A percentile compares a stretch with the other conserved stretches of the same genome.
These are phyloP conservation scores for Fusarium sp. DNA, from an alignment of 2,329 filamentous ascomycete species.

Conservation along the genomic window DNA sequence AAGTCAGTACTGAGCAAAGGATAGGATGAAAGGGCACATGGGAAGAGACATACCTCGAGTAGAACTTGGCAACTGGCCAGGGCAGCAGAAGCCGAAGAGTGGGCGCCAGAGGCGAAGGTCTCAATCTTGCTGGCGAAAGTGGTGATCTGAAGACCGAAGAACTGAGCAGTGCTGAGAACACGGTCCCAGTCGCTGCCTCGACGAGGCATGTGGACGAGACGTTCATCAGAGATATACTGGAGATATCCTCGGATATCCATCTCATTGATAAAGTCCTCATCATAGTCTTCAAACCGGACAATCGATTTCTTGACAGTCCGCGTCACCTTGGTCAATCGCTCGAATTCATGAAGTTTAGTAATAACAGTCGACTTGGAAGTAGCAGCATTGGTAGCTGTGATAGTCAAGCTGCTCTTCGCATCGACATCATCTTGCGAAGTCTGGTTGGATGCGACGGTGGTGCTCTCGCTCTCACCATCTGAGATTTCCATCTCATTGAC, in stretches of 20 bases:
- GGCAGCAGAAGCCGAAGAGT: constrained; percentile 47
- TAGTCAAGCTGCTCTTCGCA: constrained; percentile 2
- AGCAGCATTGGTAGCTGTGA: neutral
- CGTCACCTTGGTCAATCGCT: constrained; percentile 30
- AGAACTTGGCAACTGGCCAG: constrained; percentile 54
- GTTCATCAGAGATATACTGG: constrained; percentile 53
- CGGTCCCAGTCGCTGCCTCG: constrained; percentile 57
- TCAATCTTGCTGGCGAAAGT: constrained; percentile 52
- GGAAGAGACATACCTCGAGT: constrained; percentile 50
- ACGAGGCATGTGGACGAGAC: constrained; percentile 56
- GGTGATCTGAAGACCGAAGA: constrained; percentile 56
- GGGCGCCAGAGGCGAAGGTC: constrained; percentile 36
- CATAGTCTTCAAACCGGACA: constrained; percentile 35
- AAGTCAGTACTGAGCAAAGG: neutral
- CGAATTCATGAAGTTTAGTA: constrained; percentile 19
- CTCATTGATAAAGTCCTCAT: constrained; percentile 36
- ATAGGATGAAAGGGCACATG: fast-evolving
- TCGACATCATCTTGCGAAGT: constrained; percentile 9
- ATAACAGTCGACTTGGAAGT: neutral
- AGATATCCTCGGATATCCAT: constrained; percentile 48
- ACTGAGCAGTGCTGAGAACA: constrained; percentile 55
- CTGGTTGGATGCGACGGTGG: constrained; percentile 22
- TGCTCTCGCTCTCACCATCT: constrained; percentile 31
- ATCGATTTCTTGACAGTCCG: constrained; percentile 34
- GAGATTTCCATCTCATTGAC: constrained; percentile 16